Conservation (phyloP, 2,329 filamentous ascomycete genomes). For the Aschersonia sp. region DNA sequence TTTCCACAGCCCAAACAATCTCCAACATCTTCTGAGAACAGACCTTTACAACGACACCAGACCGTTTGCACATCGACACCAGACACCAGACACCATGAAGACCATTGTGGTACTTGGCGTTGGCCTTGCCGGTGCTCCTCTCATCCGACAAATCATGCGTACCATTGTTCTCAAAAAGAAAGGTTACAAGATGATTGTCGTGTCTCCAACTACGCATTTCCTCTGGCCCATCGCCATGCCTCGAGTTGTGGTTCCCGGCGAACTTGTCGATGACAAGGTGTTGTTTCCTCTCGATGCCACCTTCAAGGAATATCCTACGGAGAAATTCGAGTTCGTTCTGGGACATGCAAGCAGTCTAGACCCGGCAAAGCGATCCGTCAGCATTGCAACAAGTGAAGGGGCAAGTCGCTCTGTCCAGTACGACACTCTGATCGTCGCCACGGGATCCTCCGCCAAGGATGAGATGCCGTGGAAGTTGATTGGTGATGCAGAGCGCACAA, state of each 20-base stretch:
- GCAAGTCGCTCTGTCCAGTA: constrained; percentile 26
- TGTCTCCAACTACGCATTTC: constrained; percentile 31
- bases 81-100: constrained; percentile 7
- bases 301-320: constrained; percentile 30
- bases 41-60: neutral
- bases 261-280: constrained; percentile 25
- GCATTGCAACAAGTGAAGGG: constrained; percentile 20
- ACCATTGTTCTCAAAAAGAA: constrained; percentile 22
- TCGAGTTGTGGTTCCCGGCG: constrained; percentile 30
- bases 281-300: constrained; percentile 20
- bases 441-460: constrained; percentile 28
- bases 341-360: constrained; percentile 32
- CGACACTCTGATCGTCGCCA: constrained; percentile 39
- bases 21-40: neutral
- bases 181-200: constrained; percentile 28
- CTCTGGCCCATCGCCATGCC: constrained; percentile 34
- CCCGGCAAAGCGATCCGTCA: constrained; percentile 24
- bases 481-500: constrained; percentile 26
- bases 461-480: constrained; percentile 35
- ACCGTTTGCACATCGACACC: neutral
- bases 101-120: constrained; percentile 36
- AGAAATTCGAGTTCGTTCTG: constrained; percentile 35
- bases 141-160: constrained; percentile 35
- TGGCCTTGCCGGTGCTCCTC: constrained; percentile 27
- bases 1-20: too few species aligned